phyloP scores from a whole-genome alignment of 2,329 filamentous ascomycete genomes.

The Mariannaea sp. region DNA sequence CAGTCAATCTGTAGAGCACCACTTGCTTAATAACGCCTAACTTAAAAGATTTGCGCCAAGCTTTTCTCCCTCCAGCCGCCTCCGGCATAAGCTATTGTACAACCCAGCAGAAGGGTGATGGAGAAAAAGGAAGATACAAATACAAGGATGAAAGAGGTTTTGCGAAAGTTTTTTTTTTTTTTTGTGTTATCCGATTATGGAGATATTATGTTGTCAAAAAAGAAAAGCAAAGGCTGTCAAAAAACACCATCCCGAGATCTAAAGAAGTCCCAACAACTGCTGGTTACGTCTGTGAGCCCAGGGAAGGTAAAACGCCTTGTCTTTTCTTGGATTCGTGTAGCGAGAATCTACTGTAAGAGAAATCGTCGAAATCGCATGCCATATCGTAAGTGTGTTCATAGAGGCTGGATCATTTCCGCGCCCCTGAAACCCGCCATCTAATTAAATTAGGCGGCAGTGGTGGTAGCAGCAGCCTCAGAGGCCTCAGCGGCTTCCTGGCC shows the following conservation, averaged over 20 bases:
- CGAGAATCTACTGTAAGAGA: slow-evolving; percentile 46
- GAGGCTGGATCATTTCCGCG: slow-evolving; percentile 34
- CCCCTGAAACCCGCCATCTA: slow-evolving; percentile 35
- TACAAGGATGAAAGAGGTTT: slow-evolving; percentile 38
- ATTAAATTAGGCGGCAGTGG: slow-evolving; percentile 40
- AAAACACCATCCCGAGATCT: slow-evolving; percentile 37
- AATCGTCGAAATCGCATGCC: slow-evolving; percentile 48
- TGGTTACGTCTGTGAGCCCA: slow-evolving; percentile 36
- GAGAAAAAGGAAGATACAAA: slow-evolving; percentile 43
- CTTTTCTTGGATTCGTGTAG: slow-evolving; percentile 39
- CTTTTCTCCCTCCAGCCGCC: slow-evolving; percentile 41
- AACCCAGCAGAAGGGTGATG: slow-evolving; percentile 43
- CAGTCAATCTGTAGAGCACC: slow-evolving; percentile 12
- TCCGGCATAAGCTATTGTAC: slow-evolving; percentile 44
- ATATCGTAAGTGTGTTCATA: slow-evolving; percentile 46
- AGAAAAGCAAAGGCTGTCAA: slow-evolving; percentile 37
- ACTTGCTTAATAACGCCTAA: slow-evolving; percentile 37
- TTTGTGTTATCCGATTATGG: slow-evolving; percentile 38
- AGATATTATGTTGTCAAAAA: slow-evolving; percentile 40
- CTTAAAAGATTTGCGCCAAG: slow-evolving; percentile 41
- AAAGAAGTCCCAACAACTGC: slow-evolving; percentile 36
- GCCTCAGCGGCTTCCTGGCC: slow-evolving; percentile 44
- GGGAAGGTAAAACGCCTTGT: slow-evolving; percentile 34
- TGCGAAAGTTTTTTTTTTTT: slow-evolving; percentile 10
- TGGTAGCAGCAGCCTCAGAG: slow-evolving; percentile 37